Evolutionary conservation across 2,329 filamentous ascomycete species (phyloP).

Genomic region (Paracoccidioides lutzii): DNA sequence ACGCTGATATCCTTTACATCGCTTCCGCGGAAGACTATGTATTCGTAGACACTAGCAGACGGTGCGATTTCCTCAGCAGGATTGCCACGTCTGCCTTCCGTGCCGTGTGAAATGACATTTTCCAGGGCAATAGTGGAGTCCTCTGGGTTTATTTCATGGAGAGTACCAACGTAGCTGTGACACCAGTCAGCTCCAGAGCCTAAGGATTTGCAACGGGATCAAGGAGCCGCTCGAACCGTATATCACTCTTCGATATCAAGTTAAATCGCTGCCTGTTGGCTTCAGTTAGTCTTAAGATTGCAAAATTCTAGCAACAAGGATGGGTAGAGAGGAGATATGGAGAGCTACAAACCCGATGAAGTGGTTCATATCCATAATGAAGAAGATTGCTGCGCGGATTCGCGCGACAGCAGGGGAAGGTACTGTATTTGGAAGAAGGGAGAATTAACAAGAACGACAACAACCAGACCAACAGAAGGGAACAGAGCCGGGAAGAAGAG

Average conservation of each 20-base stretch:
- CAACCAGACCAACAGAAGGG: conserved; percentile 8
- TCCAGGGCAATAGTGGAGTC: conserved; percentile 93
- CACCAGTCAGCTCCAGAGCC: conserved; percentile 23
- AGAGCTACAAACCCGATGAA: conserved; percentile 33
- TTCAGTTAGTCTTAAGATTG: conserved; percentile 23
- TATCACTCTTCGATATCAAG: conserved; percentile 93
- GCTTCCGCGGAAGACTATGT: conserved; percentile 95
- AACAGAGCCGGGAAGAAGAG: neutral
- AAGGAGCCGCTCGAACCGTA: conserved; percentile 49
- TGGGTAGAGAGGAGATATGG: neutral
- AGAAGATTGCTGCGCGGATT: conserved; percentile 20
- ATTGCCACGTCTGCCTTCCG: conserved; percentile 72
- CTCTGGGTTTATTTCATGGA: conserved; percentile 97
- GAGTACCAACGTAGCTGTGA: conserved; percentile 77
- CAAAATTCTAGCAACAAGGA: conserved; percentile 18
- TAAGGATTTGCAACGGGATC: conserved; percentile 6
- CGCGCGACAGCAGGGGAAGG: conserved; percentile 12
- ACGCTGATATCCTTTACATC: conserved; percentile 97
- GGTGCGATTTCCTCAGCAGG: conserved; percentile 70
- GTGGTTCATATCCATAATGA: conserved; percentile 38
- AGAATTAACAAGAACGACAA: conserved; percentile 6
- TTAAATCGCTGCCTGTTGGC: conserved; percentile 71
- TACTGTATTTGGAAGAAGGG: conserved; percentile 6
- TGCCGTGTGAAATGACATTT: conserved; percentile 88
- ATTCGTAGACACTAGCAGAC: conserved; percentile 86